A percentile compares a stretch with the other conserved stretches of the same genome.
phyloP scores from a whole-genome alignment of 495 filamentous ascomycete species.

The Hypoxylon rickii region DNA sequence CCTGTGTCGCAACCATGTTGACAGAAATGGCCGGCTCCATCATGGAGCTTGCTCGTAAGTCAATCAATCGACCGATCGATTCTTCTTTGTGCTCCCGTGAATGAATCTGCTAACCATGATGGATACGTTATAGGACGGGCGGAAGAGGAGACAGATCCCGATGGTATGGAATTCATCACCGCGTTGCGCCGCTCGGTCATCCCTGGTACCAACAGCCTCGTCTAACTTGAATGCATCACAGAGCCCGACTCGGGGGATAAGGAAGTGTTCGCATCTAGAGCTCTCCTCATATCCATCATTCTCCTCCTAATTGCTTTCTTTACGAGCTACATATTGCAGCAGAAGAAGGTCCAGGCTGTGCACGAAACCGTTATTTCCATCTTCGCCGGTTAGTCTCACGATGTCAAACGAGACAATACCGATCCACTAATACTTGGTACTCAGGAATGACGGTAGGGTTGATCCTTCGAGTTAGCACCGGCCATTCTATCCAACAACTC shows the following conservation, averaged over 20 bases:
- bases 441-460: conserved; percentile 96
- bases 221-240: conserved; percentile 41
- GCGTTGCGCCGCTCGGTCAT: conserved; percentile 9
- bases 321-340: conserved; percentile 93
- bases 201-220: neutral
- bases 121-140: conserved; percentile 46
- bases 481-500: conserved; percentile 79
- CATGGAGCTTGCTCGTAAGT: conserved; percentile 50
- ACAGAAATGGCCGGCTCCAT: conserved; percentile 46
- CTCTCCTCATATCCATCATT: conserved; percentile 92
- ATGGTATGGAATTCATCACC: conserved; percentile 43
- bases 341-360: conserved; percentile 92
- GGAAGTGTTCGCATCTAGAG: conserved; percentile 94
- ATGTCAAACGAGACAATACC: neutral
- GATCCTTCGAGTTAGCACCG: conserved; percentile 77
- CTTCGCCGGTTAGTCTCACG: conserved; percentile 75
- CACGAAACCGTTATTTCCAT: conserved; percentile 98
- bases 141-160: conserved; percentile 55
- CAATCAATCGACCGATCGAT: neutral
- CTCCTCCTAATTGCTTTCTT: conserved; percentile 92
- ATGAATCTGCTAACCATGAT: conserved; percentile 27
- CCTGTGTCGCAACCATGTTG: conserved; percentile 33
- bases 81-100: neutral
- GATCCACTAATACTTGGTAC: conserved; percentile 11
- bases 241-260: conserved; percentile 63